phyloP scores from a whole-genome alignment of 768 basidiomycete genomes.

The Agrocybe chaxingu region DNA sequence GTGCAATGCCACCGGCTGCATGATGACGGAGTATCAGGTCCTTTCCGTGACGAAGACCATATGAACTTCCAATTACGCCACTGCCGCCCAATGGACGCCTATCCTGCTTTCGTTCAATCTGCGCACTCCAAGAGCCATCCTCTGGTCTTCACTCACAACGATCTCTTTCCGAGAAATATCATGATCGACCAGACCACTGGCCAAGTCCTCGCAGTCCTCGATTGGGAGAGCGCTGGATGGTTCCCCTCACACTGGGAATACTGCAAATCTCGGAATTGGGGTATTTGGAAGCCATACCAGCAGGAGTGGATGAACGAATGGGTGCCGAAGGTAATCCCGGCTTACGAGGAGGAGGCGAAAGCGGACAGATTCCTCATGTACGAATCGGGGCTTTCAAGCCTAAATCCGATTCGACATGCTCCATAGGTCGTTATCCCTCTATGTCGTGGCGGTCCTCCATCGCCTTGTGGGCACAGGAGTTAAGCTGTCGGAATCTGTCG shows the following conservation, averaged over 20 bases:
- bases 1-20: neutral
- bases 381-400: neutral
- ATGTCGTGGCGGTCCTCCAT: too few species aligned
- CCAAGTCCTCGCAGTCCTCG: neutral
- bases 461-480: too few species aligned
- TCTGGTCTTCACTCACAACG: conserved; percentile 2
- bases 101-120: neutral
- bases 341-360: neutral
- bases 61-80: conserved; percentile 1
- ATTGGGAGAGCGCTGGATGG: conserved; percentile 5
- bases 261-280: conserved; percentile 1
- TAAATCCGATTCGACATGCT: too few species aligned
- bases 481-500: too few species aligned
- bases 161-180: conserved; percentile 2
- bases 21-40: neutral
- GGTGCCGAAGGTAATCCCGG: neutral
- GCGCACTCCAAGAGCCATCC: neutral
- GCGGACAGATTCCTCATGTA: conserved; percentile 1
- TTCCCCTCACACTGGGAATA: conserved; percentile 4
- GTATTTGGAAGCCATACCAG: neutral
- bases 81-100: neutral
- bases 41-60: conserved; percentile 2
- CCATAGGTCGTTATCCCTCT: too few species aligned
- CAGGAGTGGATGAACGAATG: neutral
- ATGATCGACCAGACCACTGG: neutral